Conservation (phyloP, 345 rosid genomes). For the Xanthoceras sorbifolium region DNA sequence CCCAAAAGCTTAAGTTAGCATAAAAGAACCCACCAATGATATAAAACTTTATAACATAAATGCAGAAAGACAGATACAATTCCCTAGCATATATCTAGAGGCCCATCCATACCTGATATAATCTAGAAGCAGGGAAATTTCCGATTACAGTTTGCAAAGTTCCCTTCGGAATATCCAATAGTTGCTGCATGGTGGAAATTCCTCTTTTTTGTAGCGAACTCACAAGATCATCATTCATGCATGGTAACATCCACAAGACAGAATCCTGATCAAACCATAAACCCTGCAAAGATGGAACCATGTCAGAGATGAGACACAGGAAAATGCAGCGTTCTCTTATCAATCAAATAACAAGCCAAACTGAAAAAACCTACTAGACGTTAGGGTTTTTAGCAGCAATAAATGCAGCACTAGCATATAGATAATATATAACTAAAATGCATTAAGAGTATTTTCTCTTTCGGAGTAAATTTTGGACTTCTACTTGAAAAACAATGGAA, state of each 20-base stretch:
- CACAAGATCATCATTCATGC: constrained; percentile 74
- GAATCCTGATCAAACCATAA: constrained; percentile 83
- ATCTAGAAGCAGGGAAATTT: constrained; percentile 49
- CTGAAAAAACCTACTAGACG: neutral
- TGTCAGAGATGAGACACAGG: neutral
- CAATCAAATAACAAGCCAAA: neutral
- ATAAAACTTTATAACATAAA: neutral
- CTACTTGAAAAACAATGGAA: neutral
- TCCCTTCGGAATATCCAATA: constrained; percentile 63
- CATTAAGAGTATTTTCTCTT: neutral
- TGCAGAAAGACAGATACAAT: neutral
- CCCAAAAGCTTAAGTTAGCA: too few species aligned
- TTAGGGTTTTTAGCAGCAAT: neutral
- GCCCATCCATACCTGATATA: constrained; percentile 59
- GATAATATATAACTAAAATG: neutral
- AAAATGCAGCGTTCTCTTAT: neutral
- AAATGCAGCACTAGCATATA: neutral
- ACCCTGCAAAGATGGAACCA: constrained; percentile 50
- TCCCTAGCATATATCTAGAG: neutral
- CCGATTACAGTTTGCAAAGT: constrained; percentile 59
- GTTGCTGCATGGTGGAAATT: constrained; percentile 65
- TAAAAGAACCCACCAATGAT: neutral
- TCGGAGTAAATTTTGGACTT: neutral
- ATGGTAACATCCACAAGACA: constrained; percentile 82
- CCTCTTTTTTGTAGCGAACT: constrained; percentile 49